Percentiles rank a stretch among this genome's conserved stretches.
These are phyloP conservation scores for Symmetrospora coprosmae DNA, from an alignment of 768 basidiomycete genomes.

Conservation along the genomic window DNA sequence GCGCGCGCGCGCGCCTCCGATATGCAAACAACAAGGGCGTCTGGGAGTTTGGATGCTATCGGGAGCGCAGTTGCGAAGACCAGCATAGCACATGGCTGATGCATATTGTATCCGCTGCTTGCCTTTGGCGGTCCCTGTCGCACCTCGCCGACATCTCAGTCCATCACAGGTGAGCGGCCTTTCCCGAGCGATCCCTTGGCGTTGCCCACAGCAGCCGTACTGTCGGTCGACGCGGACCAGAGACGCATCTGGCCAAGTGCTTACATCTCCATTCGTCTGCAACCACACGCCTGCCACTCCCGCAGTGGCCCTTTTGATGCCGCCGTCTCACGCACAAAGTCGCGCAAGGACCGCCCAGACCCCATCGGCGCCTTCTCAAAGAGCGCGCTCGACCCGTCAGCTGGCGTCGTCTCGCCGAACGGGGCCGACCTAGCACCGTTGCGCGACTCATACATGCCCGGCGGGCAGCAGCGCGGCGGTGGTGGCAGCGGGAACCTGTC, in stretches of 20 bases:
- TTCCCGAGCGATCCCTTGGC: too few species aligned
- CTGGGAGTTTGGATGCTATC: too few species aligned
- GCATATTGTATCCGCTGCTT: neutral
- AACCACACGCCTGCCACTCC: neutral
- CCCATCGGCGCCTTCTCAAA: conserved; percentile 20
- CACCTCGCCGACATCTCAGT: neutral
- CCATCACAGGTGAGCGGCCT: conserved; percentile 2
- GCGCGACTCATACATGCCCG: neutral
- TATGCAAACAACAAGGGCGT: too few species aligned
- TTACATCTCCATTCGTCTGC: too few species aligned
- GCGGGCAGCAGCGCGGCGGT: neutral
- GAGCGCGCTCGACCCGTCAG: neutral
- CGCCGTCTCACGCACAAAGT: conserved; percentile 1
- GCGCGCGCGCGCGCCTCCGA: too few species aligned
- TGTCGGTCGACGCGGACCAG: too few species aligned
- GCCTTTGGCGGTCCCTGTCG: neutral
- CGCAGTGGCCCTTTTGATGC: conserved; percentile 17
- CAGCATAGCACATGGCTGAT: too few species aligned
- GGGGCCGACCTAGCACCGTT: neutral
- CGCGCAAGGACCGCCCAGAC: neutral
- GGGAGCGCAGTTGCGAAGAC: too few species aligned
- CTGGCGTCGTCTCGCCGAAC: too few species aligned
- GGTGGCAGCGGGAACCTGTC: conserved; percentile 8
- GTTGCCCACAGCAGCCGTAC: too few species aligned
- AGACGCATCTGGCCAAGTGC: too few species aligned